Conservation (phyloP, 1,284 basidiomycete species). For the Tilletia indica region DNA sequence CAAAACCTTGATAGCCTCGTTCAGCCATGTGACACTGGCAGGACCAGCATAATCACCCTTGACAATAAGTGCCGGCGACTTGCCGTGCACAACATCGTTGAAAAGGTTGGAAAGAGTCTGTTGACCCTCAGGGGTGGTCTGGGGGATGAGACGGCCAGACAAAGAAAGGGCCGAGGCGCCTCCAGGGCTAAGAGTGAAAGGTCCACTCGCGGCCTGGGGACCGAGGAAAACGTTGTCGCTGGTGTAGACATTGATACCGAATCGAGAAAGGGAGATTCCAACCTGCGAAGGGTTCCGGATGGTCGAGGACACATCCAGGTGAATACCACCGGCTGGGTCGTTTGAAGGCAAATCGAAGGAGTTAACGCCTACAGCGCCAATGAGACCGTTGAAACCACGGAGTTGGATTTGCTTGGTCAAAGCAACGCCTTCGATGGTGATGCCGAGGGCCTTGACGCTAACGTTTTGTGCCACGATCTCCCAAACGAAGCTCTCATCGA, state of each 20-base stretch:
- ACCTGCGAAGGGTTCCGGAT: slow-evolving; percentile 74
- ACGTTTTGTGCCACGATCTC: slow-evolving; percentile 70
- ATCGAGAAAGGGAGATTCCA: slow-evolving; percentile 67
- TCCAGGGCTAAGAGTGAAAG: slow-evolving; percentile 65
- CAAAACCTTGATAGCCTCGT: slow-evolving; percentile 71
- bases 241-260: slow-evolving; percentile 65
- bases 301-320: slow-evolving; percentile 67
- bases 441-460: slow-evolving; percentile 60
- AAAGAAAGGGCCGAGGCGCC: slow-evolving; percentile 65
- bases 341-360: slow-evolving; percentile 72
- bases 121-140: slow-evolving; percentile 62
- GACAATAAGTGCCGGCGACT: slow-evolving; percentile 66
- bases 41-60: slow-evolving; percentile 68
- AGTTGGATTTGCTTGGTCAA: slow-evolving; percentile 67
- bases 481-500: slow-evolving; percentile 71
- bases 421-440: slow-evolving; percentile 62
- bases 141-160: slow-evolving; percentile 68
- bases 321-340: slow-evolving; percentile 73
- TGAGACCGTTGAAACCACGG: slow-evolving; percentile 71
- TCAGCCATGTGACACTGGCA: slow-evolving; percentile 68
- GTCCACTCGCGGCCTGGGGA: slow-evolving; percentile 61
- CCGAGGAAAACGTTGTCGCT: slow-evolving; percentile 65
- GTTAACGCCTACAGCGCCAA: slow-evolving; percentile 67
- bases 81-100: slow-evolving; percentile 71
- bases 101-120: slow-evolving; percentile 67